phyloP scores from a whole-genome alignment of 345 rosid species.

The Eucalyptus pauciflora region DNA sequence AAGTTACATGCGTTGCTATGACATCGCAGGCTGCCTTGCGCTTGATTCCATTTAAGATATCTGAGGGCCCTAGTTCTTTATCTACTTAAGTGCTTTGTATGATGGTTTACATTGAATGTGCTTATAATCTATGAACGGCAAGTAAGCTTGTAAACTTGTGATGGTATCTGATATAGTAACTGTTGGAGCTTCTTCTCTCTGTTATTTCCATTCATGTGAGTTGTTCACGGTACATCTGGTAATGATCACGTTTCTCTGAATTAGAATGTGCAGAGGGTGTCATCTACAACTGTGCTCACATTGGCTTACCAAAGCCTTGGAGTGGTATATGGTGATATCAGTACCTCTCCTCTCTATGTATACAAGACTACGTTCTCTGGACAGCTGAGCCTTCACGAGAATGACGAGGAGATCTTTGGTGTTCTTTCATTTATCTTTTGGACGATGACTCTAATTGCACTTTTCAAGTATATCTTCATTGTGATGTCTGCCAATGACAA shows the following conservation, averaged over 20 bases:
- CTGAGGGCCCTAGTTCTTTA: background rate
- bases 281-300: conserved; percentile 39
- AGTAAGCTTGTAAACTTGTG: background rate
- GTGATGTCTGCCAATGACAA: conserved; percentile 72
- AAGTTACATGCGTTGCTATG: background rate
- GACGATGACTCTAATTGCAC: conserved; percentile 72
- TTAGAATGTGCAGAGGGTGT: conserved; percentile 49
- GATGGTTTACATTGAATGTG: background rate
- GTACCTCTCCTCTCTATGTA: conserved; percentile 84
- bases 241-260: conserved; percentile 1
- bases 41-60: background rate
- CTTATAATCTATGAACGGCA: background rate
- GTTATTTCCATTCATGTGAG: background rate
- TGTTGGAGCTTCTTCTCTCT: background rate
- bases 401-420: conserved; percentile 74
- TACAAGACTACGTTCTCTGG: conserved; percentile 79
- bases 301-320: conserved; percentile 94
- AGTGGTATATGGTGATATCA: conserved; percentile 72
- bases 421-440: conserved; percentile 86
- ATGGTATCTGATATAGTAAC: background rate
- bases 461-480: conserved; percentile 60
- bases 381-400: conserved; percentile 53
- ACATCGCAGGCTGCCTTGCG: background rate
- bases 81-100: background rate
- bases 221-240: background rate